Conservation (phyloP, 2,329 filamentous ascomycete genomes). For the Trichoderma sp. region DNA sequence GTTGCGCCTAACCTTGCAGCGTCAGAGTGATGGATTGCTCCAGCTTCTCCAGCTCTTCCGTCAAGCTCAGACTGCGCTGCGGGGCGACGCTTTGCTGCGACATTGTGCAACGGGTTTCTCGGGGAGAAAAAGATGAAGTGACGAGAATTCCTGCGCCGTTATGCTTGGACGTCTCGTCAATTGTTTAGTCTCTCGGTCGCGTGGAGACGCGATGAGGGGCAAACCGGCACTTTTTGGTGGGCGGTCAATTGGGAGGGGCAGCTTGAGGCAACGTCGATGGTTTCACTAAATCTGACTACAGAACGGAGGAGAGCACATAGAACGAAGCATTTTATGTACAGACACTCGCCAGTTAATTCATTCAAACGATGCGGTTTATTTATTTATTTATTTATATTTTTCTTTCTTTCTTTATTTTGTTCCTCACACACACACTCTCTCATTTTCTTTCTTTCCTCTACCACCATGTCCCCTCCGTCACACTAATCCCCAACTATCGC, state of each 20-base stretch:
- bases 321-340: background rate
- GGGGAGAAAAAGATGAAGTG: background rate
- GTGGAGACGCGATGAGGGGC: constrained; percentile 37
- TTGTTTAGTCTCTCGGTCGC: constrained; percentile 17
- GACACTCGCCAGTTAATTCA: background rate
- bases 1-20: constrained; percentile 67
- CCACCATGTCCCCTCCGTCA: background rate
- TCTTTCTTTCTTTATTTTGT: too few species aligned
- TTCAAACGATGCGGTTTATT: background rate
- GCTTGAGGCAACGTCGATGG: background rate
- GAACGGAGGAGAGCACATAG: background rate
- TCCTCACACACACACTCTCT: too few species aligned
- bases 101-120: constrained; percentile 36
- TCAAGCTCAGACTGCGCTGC: constrained; percentile 65
- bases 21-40: constrained; percentile 97
- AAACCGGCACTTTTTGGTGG: constrained; percentile 11
- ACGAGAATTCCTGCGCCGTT: background rate
- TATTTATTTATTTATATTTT: background rate
- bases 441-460: background rate
- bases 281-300: background rate
- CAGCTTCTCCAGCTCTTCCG: constrained; percentile 91
- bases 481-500: constrained; percentile 14
- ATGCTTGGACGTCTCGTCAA: background rate
- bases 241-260: constrained; percentile 18
- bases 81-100: constrained; percentile 47